Conservation (phyloP, 257 asterid species). For the Rauvolfia tetraphylla region DNA sequence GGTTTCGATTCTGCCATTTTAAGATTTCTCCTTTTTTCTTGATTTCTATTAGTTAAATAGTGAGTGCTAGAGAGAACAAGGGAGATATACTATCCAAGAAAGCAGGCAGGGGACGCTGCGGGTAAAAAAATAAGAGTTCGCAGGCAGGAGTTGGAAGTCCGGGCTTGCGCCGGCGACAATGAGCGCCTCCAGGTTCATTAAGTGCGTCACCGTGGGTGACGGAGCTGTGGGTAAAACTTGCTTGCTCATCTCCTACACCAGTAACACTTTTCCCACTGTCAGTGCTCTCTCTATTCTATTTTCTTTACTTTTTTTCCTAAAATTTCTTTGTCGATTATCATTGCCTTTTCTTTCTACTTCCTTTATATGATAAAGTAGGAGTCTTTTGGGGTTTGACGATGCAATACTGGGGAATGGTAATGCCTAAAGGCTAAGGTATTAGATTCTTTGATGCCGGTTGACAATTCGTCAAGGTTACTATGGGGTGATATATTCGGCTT, state of each 20-base stretch:
- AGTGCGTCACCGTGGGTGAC: conserved; percentile 19
- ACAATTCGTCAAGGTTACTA: neutral
- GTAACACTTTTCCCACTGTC: conserved; percentile 18
- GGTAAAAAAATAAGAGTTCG: conserved; percentile 2
- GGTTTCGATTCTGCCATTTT: conserved; percentile 1
- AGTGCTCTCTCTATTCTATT: neutral
- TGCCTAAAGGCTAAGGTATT: neutral
- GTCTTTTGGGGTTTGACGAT: neutral
- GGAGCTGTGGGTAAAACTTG: conserved; percentile 25
- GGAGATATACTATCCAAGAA: neutral
- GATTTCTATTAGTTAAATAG: neutral
- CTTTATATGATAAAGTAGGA: neutral
- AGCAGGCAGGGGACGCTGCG: neutral
- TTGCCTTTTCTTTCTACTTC: neutral
- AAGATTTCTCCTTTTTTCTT: neutral
- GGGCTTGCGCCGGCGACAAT: conserved; percentile 4
- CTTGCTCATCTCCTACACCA: conserved; percentile 28
- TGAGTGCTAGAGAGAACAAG: neutral
- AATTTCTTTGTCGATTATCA: neutral
- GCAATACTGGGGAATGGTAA: neutral
- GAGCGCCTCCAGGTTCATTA: conserved; percentile 16
- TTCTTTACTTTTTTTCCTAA: neutral
- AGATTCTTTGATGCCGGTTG: neutral
- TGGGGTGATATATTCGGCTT: neutral
- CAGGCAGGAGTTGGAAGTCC: conserved; percentile 13